Evolutionary conservation across 2,329 filamentous ascomycete species (phyloP).

Genomic region (Pestalotiopsis fici): DNA sequence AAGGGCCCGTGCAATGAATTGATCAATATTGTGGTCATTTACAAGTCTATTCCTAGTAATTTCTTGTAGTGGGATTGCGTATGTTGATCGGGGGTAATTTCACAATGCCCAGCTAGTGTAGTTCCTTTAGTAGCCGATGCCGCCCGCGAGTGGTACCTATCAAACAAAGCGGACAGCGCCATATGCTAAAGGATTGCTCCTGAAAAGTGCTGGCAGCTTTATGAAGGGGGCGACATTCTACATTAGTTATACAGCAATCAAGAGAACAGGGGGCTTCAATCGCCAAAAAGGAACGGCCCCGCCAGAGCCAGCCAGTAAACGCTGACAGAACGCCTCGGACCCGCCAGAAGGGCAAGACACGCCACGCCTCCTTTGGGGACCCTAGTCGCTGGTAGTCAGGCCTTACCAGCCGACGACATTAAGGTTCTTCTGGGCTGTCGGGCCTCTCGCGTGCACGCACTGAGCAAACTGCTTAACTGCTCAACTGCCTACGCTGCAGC

Average conservation of each 20-base stretch:
- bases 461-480: not conserved
- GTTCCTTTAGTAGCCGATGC: not conserved
- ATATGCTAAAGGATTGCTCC: not conserved
- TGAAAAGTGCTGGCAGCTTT: not conserved
- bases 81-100: conserved; percentile 6
- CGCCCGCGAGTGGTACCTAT: not conserved
- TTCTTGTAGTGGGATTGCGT: conserved; percentile 7
- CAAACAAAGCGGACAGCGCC: not conserved
- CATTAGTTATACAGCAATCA: not conserved
- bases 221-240: not conserved
- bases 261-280: not conserved
- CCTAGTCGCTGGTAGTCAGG: not conserved
- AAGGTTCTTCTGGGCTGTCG: conserved; percentile 8
- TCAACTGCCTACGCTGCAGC: not conserved
- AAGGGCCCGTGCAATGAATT: not conserved
- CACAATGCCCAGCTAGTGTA: not conserved
- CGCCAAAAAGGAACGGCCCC: not conserved
- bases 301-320: not conserved
- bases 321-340: not conserved
- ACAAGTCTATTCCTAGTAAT: not conserved
- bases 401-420: conserved; percentile 9
- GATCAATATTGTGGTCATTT: not conserved
- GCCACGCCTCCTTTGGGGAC: not conserved
- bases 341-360: conserved; percentile 1
- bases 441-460: not conserved